Conservation (phyloP, 2,329 filamentous ascomycete species). For the Seiridium cupressi region DNA sequence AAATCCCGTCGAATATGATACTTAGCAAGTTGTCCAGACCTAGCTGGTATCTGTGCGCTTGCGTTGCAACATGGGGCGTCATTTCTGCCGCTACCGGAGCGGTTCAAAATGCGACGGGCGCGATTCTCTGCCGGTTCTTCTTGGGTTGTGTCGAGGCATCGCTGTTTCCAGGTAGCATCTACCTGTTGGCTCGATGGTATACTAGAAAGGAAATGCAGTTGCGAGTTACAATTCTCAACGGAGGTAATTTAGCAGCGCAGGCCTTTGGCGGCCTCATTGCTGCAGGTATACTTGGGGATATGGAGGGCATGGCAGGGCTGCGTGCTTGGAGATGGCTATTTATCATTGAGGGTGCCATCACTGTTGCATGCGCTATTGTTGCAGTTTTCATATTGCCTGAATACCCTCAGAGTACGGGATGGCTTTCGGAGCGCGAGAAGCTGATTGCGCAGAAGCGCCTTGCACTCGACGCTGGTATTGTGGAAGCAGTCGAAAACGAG, state of each 20-base stretch:
- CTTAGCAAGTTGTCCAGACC: conserved; percentile 38
- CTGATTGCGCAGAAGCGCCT: conserved; percentile 20
- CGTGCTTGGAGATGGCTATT: conserved; percentile 36
- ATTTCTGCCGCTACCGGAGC: conserved; percentile 40
- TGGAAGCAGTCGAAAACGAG: conserved; percentile 22
- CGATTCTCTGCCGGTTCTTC: conserved; percentile 33
- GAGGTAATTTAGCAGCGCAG: conserved; percentile 30
- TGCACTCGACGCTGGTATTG: conserved; percentile 16
- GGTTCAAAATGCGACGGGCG: conserved; percentile 33
- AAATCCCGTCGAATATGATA: conserved; percentile 37
- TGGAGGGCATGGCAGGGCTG: conserved; percentile 27
- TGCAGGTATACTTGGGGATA: conserved; percentile 27
- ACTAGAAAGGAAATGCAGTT: conserved; percentile 34
- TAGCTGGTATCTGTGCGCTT: conserved; percentile 28
- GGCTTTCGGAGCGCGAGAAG: conserved; percentile 17
- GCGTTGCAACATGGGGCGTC: conserved; percentile 34
- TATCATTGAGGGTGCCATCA: conserved; percentile 21
- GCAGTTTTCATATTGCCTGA: conserved; percentile 18
- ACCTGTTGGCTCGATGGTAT: conserved; percentile 34
- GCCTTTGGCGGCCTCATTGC: conserved; percentile 35
- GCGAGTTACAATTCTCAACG: conserved; percentile 32
- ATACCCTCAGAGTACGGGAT: conserved; percentile 17
- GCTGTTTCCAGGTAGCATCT: conserved; percentile 9
- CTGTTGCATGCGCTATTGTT: conserved; percentile 12
- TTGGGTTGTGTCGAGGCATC: conserved; percentile 12